A percentile compares a stretch with the other conserved stretches of the same genome.
Conservation (phyloP, 441 rosid species). For the Theobroma grandiflorum region DNA sequence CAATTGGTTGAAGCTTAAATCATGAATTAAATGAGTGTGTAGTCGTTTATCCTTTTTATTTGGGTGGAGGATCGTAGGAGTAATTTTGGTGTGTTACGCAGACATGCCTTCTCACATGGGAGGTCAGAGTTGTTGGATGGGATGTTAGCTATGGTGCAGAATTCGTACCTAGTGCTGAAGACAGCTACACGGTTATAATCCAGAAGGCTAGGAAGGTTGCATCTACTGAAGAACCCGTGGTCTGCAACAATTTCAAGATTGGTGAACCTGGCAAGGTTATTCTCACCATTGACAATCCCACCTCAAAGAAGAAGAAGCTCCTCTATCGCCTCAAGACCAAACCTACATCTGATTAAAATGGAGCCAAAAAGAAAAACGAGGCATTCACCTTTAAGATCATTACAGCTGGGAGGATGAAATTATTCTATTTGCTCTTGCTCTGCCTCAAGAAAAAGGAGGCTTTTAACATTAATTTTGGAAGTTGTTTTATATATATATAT, state of each 20-base stretch:
- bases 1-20: background rate
- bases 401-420: background rate
- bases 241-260: slow-evolving; percentile 55
- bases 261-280: slow-evolving; percentile 65
- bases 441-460: too few relatives aligned
- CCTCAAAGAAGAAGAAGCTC: slow-evolving; percentile 63
- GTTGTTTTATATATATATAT: too few relatives aligned
- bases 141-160: slow-evolving; percentile 63
- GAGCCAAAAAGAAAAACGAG: too few relatives aligned
- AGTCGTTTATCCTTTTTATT: too few relatives aligned
- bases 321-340: slow-evolving; percentile 59
- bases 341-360: slow-evolving; percentile 21
- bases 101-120: slow-evolving; percentile 61
- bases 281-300: slow-evolving; percentile 56
- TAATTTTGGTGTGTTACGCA: slow-evolving; percentile 22
- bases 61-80: too few relatives aligned
- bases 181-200: slow-evolving; percentile 63
- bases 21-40: too few relatives aligned
- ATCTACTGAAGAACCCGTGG: slow-evolving; percentile 45
- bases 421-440: too few relatives aligned
- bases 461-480: too few relatives aligned
- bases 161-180: slow-evolving; percentile 57
- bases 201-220: slow-evolving; percentile 55
- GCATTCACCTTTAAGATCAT: background rate
- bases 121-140: slow-evolving; percentile 64